Percentiles rank a stretch among this genome's conserved stretches.
These are phyloP conservation scores for Babjeviella inositovora DNA, from an alignment of 805 yeast genomes.

Conservation along the genomic window DNA sequence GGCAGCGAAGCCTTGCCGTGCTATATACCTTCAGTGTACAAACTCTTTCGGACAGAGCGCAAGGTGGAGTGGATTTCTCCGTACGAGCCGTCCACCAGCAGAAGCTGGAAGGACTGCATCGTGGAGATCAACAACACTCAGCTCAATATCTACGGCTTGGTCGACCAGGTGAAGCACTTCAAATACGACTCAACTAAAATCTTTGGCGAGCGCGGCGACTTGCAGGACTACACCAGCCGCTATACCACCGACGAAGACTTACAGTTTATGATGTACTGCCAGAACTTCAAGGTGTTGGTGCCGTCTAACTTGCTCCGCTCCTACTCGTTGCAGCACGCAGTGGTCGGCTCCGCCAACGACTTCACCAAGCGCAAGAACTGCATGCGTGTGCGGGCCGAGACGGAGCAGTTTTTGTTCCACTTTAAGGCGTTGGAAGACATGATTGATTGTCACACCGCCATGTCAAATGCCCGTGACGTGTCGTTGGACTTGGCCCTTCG, in stretches of 20 bases:
- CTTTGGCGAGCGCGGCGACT: slow-evolving; percentile 11
- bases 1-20: slow-evolving; percentile 35
- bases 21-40: slow-evolving; percentile 51
- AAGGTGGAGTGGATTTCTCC: slow-evolving; percentile 73
- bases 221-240: too few species aligned
- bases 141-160: slow-evolving; percentile 39
- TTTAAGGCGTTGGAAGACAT: slow-evolving; percentile 48
- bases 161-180: slow-evolving; percentile 8
- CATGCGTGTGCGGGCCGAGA: slow-evolving; percentile 64
- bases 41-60: slow-evolving; percentile 37
- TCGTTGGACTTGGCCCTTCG: slow-evolving; percentile 63
- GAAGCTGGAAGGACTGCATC: slow-evolving; percentile 58
- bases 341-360: slow-evolving; percentile 75
- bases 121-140: slow-evolving; percentile 81
- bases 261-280: slow-evolving; percentile 11
- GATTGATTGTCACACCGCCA: slow-evolving; percentile 63
- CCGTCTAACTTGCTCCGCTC: slow-evolving; percentile 29
- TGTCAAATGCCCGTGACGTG: slow-evolving; percentile 66
- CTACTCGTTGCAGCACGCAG: slow-evolving; percentile 73
- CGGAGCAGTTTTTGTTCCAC: slow-evolving; percentile 63
- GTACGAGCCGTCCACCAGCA: slow-evolving; percentile 44
- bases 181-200: slow-evolving; percentile 10
- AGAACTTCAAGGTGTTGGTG: slow-evolving; percentile 5
- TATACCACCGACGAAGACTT: slow-evolving; percentile 11
- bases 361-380: slow-evolving; percentile 57